A percentile compares a stretch with the other conserved stretches of the same genome.
These are phyloP conservation scores for Aquilaria agallochum DNA, from an alignment of 441 rosid species.

Conservation along the genomic window DNA sequence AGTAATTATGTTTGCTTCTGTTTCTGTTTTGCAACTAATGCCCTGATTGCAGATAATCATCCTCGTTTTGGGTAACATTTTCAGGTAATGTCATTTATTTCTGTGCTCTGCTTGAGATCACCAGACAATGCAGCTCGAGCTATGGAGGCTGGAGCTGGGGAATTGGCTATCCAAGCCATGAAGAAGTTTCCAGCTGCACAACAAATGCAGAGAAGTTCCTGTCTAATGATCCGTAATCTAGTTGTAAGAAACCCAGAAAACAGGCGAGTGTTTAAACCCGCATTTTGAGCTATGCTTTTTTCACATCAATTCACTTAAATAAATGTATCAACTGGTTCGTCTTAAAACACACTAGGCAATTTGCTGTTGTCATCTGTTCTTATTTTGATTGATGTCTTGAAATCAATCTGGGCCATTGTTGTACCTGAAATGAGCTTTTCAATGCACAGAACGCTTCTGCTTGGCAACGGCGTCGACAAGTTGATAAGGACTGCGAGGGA, in stretches of 20 bases:
- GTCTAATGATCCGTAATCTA: constrained; percentile 91
- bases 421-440: background rate
- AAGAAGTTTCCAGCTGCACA: constrained; percentile 65
- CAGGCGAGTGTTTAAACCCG: constrained; percentile 37
- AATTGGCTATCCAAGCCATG: constrained; percentile 86
- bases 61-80: background rate
- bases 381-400: background rate
- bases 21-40: too few relatives aligned
- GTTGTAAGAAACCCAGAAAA: constrained; percentile 79
- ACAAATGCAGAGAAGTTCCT: constrained; percentile 70
- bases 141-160: constrained; percentile 95
- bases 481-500: constrained; percentile 66
- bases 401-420: background rate
- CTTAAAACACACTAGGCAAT: too few relatives aligned
- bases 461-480: constrained; percentile 67
- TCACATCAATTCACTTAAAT: too few relatives aligned
- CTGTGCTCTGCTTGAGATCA: constrained; percentile 81
- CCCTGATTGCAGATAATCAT: too few relatives aligned
- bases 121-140: constrained; percentile 85
- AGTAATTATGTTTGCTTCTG: constrained; percentile 3
- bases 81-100: constrained; percentile 75
- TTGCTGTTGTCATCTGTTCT: background rate
- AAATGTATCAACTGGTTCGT: too few relatives aligned
- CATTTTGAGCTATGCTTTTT: too few relatives aligned
- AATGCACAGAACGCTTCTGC: constrained; percentile 56